phyloP scores from a whole-genome alignment of 208 protist species.

The Histomonas meleagridis region DNA sequence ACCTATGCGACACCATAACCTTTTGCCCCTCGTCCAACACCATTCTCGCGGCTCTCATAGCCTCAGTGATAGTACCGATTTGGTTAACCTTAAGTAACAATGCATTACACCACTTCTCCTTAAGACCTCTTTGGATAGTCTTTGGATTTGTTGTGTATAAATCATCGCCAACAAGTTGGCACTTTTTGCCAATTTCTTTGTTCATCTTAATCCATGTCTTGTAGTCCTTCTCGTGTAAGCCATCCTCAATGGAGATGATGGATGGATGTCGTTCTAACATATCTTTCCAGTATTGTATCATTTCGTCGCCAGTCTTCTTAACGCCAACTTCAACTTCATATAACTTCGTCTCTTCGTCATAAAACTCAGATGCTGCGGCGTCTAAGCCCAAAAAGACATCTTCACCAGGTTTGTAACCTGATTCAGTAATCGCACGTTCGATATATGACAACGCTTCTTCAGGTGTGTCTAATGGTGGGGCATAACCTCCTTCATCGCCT shows the following conservation, averaged over 20 bases:
- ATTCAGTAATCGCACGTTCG: constrained; percentile 80
- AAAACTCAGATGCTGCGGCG: constrained; percentile 93
- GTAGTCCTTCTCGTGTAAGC: constrained; percentile 87
- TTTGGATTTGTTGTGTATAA: constrained; percentile 88
- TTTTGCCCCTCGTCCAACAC: constrained; percentile 59
- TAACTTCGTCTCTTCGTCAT: constrained; percentile 72
- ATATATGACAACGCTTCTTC: constrained; percentile 51
- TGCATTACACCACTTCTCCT: constrained; percentile 77
- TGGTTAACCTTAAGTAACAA: constrained; percentile 91
- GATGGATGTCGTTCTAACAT: constrained; percentile 42
- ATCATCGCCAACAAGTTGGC: constrained; percentile 93
- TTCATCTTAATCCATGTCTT: constrained; percentile 40
- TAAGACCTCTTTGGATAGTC: constrained; percentile 73
- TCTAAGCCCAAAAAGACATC: constrained; percentile 95
- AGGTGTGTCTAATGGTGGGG: constrained; percentile 61
- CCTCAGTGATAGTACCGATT: constrained; percentile 82
- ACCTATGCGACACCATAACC: constrained; percentile 87
- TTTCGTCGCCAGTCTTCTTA: constrained; percentile 37
- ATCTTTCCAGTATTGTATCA: constrained; percentile 43
- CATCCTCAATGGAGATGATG: constrained; percentile 92
- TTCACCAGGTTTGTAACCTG: constrained; percentile 64
- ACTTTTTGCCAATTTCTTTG: constrained; percentile 22
- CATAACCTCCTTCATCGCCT: constrained; percentile 91
- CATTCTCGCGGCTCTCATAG: constrained; percentile 75
- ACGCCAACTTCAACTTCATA: constrained; percentile 29